These are phyloP conservation scores for Lactifluus hygrophoroides DNA, from an alignment of 768 basidiomycete species.

Conservation along the genomic window DNA sequence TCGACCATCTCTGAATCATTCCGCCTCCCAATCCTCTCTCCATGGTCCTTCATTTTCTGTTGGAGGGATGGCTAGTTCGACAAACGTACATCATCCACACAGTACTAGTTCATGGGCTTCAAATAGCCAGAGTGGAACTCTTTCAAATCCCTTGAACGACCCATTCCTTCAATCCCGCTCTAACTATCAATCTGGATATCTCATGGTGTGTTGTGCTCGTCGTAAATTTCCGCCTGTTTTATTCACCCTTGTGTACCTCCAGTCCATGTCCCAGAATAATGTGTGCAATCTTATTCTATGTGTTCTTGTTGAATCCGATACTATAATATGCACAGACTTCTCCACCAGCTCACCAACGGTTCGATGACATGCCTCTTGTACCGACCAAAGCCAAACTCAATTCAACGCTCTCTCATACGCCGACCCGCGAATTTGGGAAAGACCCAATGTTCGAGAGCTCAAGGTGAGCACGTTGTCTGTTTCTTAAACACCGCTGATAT, in stretches of 20 bases:
- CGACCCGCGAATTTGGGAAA: slow-evolving; percentile 67
- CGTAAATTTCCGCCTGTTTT: not conserved
- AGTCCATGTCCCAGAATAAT: slow-evolving; percentile 59
- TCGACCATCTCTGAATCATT: slow-evolving; percentile 1
- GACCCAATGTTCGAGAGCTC: slow-evolving; percentile 80
- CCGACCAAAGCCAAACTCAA: slow-evolving; percentile 79
- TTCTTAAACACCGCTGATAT: not conserved
- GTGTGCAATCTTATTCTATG: slow-evolving; percentile 27
- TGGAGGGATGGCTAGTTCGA: slow-evolving; percentile 51
- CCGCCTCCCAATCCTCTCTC: slow-evolving; percentile 24
- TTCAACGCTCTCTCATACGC: slow-evolving; percentile 52
- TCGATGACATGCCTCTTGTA: slow-evolving; percentile 67
- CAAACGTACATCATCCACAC: slow-evolving; percentile 35
- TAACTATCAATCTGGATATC: slow-evolving; percentile 74
- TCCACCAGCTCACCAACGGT: slow-evolving; percentile 51
- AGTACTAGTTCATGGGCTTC: slow-evolving; percentile 47
- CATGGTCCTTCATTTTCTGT: slow-evolving; percentile 39
- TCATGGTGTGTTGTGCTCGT: slow-evolving; percentile 46
- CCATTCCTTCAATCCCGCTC: slow-evolving; percentile 62
- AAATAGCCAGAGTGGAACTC: slow-evolving; percentile 34
- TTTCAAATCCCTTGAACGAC: slow-evolving; percentile 52
- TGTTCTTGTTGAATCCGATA: not conserved
- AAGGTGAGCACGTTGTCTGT: slow-evolving; percentile 33
- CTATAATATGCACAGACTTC: slow-evolving; percentile 22
- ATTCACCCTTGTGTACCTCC: not conserved